Percentiles rank a stretch among this genome's conserved stretches.
phyloP scores from a whole-genome alignment of 805 yeast genomes.

The Zygosaccharomyces pseudorouxii region DNA sequence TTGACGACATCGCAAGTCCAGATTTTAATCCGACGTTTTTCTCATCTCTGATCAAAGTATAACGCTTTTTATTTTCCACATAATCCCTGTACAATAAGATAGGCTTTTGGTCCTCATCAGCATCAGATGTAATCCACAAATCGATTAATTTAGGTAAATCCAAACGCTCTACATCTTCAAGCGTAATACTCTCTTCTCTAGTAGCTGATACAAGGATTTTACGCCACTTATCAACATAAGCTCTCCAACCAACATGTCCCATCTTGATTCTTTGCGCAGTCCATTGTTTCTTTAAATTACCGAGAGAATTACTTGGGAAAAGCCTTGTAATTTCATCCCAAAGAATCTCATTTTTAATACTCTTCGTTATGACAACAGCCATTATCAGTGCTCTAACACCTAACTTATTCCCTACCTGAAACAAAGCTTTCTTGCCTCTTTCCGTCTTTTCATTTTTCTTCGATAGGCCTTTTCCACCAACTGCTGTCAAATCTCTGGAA shows the following conservation, averaged over 20 bases:
- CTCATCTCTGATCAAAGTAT: constrained; percentile 38
- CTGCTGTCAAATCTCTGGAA: constrained; percentile 2
- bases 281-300: constrained; percentile 62
- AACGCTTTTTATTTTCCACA: constrained; percentile 46
- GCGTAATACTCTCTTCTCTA: constrained; percentile 47
- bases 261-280: constrained; percentile 47
- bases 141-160: constrained; percentile 51
- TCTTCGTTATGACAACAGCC: constrained; percentile 62
- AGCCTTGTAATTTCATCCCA: constrained; percentile 57
- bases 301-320: constrained; percentile 41
- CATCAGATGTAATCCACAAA: constrained; percentile 61
- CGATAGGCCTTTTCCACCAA: not conserved
- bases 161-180: constrained; percentile 46
- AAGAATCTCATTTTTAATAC: constrained; percentile 56
- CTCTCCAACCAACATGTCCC: constrained; percentile 56
- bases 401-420: constrained; percentile 34
- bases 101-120: constrained; percentile 14
- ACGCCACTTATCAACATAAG: constrained; percentile 59
- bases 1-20: constrained; percentile 54
- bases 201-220: constrained; percentile 55
- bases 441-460: constrained; percentile 1
- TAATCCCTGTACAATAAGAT: constrained; percentile 32
- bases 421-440: constrained; percentile 7
- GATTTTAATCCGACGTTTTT: constrained; percentile 27
- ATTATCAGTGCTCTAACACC: constrained; percentile 57